Conservation (phyloP, 305 asterid species). For the Caryopteris hybrid region DNA sequence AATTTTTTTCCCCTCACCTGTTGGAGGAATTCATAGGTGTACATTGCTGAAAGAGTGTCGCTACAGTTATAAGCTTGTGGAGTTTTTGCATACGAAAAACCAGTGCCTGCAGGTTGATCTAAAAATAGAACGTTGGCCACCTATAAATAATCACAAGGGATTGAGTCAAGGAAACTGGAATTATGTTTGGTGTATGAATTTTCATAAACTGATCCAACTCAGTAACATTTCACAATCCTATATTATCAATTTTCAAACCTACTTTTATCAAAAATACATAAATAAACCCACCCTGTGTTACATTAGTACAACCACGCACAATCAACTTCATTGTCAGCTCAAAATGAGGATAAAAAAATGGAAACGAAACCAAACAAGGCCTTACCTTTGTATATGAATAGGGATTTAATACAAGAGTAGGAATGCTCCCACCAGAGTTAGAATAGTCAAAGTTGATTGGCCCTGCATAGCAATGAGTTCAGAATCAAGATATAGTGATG, state of each 20-base stretch:
- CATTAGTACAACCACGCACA: too few relatives aligned
- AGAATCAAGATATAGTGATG: too few relatives aligned
- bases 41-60: slow-evolving; percentile 17
- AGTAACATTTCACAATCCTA: too few relatives aligned
- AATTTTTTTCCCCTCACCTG: slow-evolving; percentile 19
- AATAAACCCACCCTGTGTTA: too few relatives aligned
- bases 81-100: slow-evolving; percentile 30
- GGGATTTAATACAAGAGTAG: slow-evolving; percentile 20
- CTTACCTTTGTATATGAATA: slow-evolving; percentile 35
- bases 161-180: neutral
- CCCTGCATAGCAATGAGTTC: slow-evolving; percentile 25
- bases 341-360: too few relatives aligned
- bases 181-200: too few relatives aligned
- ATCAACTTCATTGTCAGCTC: too few relatives aligned
- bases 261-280: too few relatives aligned
- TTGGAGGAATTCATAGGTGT: slow-evolving; percentile 21
- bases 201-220: too few relatives aligned
- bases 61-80: slow-evolving; percentile 14
- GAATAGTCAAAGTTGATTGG: slow-evolving; percentile 34
- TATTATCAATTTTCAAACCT: too few relatives aligned
- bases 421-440: slow-evolving; percentile 25
- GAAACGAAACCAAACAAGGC: neutral
- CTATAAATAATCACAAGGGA: slow-evolving; percentile 1
- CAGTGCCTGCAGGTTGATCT: slow-evolving; percentile 30
- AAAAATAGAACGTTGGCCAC: slow-evolving; percentile 28